A percentile compares a stretch with the other conserved stretches of the same genome.
Conservation (phyloP, 225 moss, liverwort and hornwort genomes). For the Bryoerythrophyllum caledonicum region DNA sequence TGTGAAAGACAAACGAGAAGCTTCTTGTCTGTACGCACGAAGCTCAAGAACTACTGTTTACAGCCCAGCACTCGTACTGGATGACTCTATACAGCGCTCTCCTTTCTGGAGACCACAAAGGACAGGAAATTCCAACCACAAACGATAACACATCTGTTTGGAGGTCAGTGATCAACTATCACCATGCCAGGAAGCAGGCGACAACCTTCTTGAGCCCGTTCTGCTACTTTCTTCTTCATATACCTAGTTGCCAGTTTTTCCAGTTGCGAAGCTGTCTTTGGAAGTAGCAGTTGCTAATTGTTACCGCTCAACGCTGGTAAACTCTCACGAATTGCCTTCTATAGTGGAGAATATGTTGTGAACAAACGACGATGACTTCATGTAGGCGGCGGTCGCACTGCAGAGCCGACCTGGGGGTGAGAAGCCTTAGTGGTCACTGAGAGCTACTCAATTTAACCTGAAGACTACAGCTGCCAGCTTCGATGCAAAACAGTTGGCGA, state of each 20-base stretch:
- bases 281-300: neutral
- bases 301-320: neutral
- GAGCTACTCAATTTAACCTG: slow-evolving; percentile 8
- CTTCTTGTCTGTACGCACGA: neutral
- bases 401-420: neutral
- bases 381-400: slow-evolving; percentile 20
- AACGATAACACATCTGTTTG: neutral
- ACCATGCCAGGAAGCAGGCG: neutral
- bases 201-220: neutral
- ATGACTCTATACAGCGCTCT: neutral
- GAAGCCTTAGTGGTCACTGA: neutral
- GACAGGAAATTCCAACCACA: neutral
- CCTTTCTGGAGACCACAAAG: neutral
- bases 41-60: neutral
- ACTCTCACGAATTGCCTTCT: slow-evolving; percentile 1
- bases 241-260: neutral
- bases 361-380: slow-evolving; percentile 5
- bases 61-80: neutral
- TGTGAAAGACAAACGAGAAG: neutral
- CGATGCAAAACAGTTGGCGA: neutral
- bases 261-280: neutral
- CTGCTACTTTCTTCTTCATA: neutral
- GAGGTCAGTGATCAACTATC: neutral
- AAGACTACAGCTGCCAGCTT: neutral
- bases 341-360: slow-evolving; percentile 1